A percentile compares a stretch with the other conserved stretches of the same genome.
These are phyloP conservation scores for Claviceps maximensis DNA, from an alignment of 2,329 filamentous ascomycete species.

Conservation along the genomic window DNA sequence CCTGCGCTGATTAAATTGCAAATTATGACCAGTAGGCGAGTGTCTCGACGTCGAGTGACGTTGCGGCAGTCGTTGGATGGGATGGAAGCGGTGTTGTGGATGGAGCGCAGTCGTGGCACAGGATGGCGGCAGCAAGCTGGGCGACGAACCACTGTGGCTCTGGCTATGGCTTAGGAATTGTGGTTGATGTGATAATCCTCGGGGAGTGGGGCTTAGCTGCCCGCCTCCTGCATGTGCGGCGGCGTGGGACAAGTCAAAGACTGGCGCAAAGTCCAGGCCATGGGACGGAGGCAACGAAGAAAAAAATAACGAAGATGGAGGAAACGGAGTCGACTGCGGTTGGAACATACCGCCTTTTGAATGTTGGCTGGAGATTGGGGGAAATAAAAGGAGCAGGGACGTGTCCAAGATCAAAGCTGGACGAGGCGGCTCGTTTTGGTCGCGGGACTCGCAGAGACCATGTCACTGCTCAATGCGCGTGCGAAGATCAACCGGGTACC, in stretches of 20 bases:
- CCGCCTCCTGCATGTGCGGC: conserved; percentile 5
- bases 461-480: neutral
- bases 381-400: neutral
- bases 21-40: conserved; percentile 5
- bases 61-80: conserved; percentile 2
- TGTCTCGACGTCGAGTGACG: conserved; percentile 4
- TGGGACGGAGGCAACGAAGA: conserved; percentile 17
- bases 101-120: conserved; percentile 6
- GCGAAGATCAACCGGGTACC: conserved; percentile 2
- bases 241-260: conserved; percentile 10
- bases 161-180: conserved; percentile 6
- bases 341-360: conserved; percentile 35
- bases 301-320: conserved; percentile 27
- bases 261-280: conserved; percentile 20
- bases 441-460: neutral
- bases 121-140: conserved; percentile 4
- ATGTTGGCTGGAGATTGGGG: neutral
- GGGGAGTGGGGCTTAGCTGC: conserved; percentile 5
- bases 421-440: neutral
- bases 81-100: conserved; percentile 6
- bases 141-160: conserved; percentile 2
- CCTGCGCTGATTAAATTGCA: conserved; percentile 8
- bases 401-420: neutral
- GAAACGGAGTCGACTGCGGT: conserved; percentile 36
- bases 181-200: conserved; percentile 3